Evolutionary conservation across 495 filamentous ascomycete species (phyloP).

Genomic region (Bacidia gigantensis): DNA sequence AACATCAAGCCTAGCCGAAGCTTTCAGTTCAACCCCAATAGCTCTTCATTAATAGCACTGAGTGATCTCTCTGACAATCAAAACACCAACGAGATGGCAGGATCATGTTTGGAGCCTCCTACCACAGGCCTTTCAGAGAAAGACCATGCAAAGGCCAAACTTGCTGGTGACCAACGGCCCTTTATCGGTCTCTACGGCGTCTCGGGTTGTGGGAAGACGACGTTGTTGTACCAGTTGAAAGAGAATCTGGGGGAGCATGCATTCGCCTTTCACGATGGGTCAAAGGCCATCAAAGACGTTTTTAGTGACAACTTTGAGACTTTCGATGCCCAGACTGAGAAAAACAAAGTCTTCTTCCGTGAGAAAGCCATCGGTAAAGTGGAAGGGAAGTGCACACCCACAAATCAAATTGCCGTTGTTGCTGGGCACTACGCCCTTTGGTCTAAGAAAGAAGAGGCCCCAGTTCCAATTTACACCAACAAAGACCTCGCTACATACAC

Average conservation of each 20-base stretch:
- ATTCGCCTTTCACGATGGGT: slow-evolving; percentile 28
- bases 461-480: slow-evolving; percentile 28
- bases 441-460: slow-evolving; percentile 26
- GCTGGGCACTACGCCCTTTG: slow-evolving; percentile 51
- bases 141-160: background rate
- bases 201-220: slow-evolving; percentile 47
- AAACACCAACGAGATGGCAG: no score
- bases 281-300: slow-evolving; percentile 31
- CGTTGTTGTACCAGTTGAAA: slow-evolving; percentile 32
- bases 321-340: slow-evolving; percentile 34
- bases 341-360: slow-evolving; percentile 29
- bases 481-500: slow-evolving; percentile 39
- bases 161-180: background rate
- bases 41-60: no score
- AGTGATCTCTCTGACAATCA: no score
- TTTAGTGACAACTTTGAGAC: slow-evolving; percentile 36
- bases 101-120: background rate
- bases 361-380: slow-evolving; percentile 38
- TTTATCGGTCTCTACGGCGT: slow-evolving; percentile 49
- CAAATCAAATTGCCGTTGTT: slow-evolving; percentile 34
- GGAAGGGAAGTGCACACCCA: slow-evolving; percentile 24
- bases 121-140: background rate
- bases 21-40: no score
- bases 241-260: slow-evolving; percentile 22
- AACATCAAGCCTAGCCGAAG: no score